Percentiles rank a stretch among this genome's conserved stretches.
Evolutionary conservation across 768 basidiomycete species (phyloP).

Genomic region (Suillus paluster): DNA sequence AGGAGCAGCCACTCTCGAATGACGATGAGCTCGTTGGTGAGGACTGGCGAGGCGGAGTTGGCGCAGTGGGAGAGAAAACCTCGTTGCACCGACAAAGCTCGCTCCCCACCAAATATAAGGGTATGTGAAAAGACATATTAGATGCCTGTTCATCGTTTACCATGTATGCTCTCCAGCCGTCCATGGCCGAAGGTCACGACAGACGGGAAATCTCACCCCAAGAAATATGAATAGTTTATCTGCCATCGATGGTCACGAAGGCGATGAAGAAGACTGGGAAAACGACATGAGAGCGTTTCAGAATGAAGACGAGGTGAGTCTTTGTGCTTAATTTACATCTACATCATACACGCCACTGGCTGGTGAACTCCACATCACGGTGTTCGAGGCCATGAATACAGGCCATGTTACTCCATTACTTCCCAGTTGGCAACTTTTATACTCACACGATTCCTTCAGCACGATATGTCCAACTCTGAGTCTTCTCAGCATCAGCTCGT

Average conservation of each 20-base stretch:
- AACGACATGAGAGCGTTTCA: constrained; percentile 59
- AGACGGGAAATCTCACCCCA: constrained; percentile 66
- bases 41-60: constrained; percentile 82
- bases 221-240: constrained; percentile 82
- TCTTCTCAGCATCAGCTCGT: constrained; percentile 49
- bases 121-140: constrained; percentile 43
- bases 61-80: constrained; percentile 83
- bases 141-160: constrained; percentile 4
- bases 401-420: constrained; percentile 15
- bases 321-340: constrained; percentile 11
- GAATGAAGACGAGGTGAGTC: constrained; percentile 69
- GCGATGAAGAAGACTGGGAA: constrained; percentile 90
- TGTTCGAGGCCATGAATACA: constrained; percentile 5
- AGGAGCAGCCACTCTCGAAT: constrained; percentile 62
- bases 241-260: constrained; percentile 85
- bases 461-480: constrained; percentile 25
- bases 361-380: constrained; percentile 10
- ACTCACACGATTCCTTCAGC: constrained; percentile 26
- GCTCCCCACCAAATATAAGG: constrained; percentile 79
- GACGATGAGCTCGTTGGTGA: constrained; percentile 81
- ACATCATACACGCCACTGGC: constrained; percentile 6
- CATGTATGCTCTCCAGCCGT: constrained; percentile 44
- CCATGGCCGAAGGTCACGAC: constrained; percentile 52
- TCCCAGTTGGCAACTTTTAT: constrained; percentile 18
- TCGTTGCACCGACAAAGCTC: constrained; percentile 82